Percentiles rank a stretch among this genome's conserved stretches.
These are phyloP conservation scores for Triadica sebifera DNA, from an alignment of 345 rosid species.

Conservation along the genomic window DNA sequence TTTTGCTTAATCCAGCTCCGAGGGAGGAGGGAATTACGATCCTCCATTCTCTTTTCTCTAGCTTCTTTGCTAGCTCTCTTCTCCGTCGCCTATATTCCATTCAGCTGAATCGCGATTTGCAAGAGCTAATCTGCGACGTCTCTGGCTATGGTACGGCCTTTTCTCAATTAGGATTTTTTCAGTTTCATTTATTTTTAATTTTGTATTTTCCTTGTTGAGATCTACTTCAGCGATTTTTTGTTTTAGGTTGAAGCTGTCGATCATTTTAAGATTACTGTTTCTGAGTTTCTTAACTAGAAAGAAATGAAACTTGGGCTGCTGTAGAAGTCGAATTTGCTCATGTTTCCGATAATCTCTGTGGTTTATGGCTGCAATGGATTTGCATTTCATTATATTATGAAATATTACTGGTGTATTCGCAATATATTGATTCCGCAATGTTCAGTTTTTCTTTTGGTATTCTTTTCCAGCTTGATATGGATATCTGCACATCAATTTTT, in stretches of 20 bases:
- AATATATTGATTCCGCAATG: neutral
- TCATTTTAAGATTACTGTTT: neutral
- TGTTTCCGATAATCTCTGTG: neutral
- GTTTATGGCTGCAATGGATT: neutral
- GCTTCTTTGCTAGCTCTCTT: neutral
- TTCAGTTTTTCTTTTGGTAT: neutral
- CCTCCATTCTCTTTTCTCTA: neutral
- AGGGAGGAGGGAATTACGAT: neutral
- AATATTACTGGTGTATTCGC: neutral
- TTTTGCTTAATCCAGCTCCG: neutral
- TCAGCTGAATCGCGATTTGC: slow-evolving; percentile 6
- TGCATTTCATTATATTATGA: neutral
- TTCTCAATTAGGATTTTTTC: neutral
- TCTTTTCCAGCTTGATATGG: neutral
- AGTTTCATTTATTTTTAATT: neutral
- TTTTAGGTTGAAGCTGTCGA: neutral
- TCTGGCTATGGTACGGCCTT: slow-evolving; percentile 13
- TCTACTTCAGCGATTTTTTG: neutral
- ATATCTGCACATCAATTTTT: neutral
- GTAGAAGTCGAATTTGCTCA: neutral
- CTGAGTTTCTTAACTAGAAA: neutral
- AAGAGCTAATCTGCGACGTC: neutral
- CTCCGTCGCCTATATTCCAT: neutral
- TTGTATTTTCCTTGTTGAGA: too few relatives aligned
- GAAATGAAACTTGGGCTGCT: neutral